Percentiles rank a stretch among this genome's conserved stretches.
phyloP scores from a whole-genome alignment of 2,329 filamentous ascomycete genomes.

The Allantophomopsis cytisporea region DNA sequence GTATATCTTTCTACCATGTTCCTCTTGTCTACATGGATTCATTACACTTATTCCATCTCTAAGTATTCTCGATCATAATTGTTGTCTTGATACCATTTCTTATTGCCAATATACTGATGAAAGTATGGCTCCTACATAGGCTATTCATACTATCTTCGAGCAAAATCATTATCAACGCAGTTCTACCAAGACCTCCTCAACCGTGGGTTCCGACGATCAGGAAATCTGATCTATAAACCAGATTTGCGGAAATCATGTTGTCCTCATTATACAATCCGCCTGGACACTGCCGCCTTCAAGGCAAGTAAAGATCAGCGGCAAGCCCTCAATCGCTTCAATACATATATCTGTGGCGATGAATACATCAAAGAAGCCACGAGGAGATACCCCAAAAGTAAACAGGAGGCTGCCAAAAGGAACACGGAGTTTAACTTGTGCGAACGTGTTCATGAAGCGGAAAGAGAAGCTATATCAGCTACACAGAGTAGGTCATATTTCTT shows the following conservation, averaged over 20 bases:
- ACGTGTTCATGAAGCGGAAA: slow-evolving; percentile 58
- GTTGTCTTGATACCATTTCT: no score
- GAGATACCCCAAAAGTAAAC: slow-evolving; percentile 52
- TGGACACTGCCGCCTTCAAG: slow-evolving; percentile 52
- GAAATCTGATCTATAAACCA: slow-evolving; percentile 60
- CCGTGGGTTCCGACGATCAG: slow-evolving; percentile 66
- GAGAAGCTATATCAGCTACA: slow-evolving; percentile 23
- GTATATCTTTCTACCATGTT: no score
- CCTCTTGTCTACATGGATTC: no score
- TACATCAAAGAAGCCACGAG: slow-evolving; percentile 53
- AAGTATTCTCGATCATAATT: no score
- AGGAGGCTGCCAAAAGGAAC: slow-evolving; percentile 47
- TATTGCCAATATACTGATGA: no score
- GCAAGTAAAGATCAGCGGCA: slow-evolving; percentile 62
- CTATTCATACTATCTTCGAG: slow-evolving; percentile 57
- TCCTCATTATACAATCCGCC: slow-evolving; percentile 74
- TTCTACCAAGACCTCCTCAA: slow-evolving; percentile 64
- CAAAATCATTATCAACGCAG: slow-evolving; percentile 43
- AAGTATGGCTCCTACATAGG: slow-evolving; percentile 27
- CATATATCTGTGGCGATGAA: slow-evolving; percentile 50
- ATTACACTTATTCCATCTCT: no score
- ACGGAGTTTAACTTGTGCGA: slow-evolving; percentile 54
- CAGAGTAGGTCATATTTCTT: not conserved
- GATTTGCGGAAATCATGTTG: slow-evolving; percentile 75
- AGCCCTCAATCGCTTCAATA: slow-evolving; percentile 64